These are phyloP conservation scores for Keithomyces neogunnii DNA, from an alignment of 2,329 filamentous ascomycete genomes.

Conservation along the genomic window DNA sequence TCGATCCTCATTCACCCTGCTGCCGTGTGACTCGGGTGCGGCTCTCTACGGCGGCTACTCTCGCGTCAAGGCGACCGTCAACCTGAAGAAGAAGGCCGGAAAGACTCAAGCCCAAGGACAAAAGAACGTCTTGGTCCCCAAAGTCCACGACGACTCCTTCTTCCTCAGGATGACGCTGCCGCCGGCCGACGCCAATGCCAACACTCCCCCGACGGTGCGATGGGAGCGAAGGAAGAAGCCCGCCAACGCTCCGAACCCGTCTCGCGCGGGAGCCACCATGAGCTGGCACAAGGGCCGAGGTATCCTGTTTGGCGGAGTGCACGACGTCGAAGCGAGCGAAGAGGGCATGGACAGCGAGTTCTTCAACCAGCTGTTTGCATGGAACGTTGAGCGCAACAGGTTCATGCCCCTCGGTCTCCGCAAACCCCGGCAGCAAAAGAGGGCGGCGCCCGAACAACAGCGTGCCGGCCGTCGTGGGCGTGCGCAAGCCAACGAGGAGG, in stretches of 20 bases:
- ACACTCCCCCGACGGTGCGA: conserved; percentile 61
- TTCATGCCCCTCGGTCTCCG: conserved; percentile 80
- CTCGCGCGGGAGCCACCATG: conserved; percentile 87
- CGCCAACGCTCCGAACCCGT: conserved; percentile 75
- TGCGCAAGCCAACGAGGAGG: conserved; percentile 84
- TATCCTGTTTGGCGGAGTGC: conserved; percentile 88
- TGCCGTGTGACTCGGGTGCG: conserved; percentile 84
- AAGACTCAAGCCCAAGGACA: conserved; percentile 48
- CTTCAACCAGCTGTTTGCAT: conserved; percentile 84
- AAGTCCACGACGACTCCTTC: conserved; percentile 94
- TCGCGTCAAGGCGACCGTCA: conserved; percentile 66
- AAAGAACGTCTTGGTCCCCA: conserved; percentile 70
- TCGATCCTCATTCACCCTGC: conserved; percentile 81
- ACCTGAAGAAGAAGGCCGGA: conserved; percentile 49
- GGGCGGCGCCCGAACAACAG: conserved; percentile 43
- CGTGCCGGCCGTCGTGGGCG: conserved; percentile 57
- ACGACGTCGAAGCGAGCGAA: conserved; percentile 84
- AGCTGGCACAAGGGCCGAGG: conserved; percentile 87
- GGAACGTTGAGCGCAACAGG: conserved; percentile 91
- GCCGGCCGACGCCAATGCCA: conserved; percentile 53
- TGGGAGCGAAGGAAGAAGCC: conserved; percentile 95
- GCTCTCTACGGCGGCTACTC: conserved; percentile 93
- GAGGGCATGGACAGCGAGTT: conserved; percentile 97
- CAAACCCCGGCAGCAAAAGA: conserved; percentile 60
- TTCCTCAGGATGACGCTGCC: conserved; percentile 76